Base-by-base conservation (phyloP, 768 basidiomycete species). In the Termitomyces sp. region DNA sequence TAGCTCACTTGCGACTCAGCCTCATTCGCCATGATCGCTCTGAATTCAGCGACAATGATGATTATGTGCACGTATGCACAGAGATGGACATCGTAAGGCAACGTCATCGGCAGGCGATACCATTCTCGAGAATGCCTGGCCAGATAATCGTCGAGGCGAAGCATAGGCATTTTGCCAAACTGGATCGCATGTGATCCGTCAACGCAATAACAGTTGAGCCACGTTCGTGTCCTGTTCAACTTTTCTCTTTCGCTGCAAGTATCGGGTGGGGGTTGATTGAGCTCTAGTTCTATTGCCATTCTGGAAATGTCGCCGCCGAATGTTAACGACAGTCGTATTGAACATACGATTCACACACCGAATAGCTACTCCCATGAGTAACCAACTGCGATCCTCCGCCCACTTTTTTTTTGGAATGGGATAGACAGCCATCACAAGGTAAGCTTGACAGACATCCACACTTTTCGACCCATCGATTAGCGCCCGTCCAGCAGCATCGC, bases 371-470 rank as follows among this genome's bases (percentile, higher is more conserved):
- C 87, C 87, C 66, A 87, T 83, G 50, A 85, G 76, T 59, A 89
- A 72, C 83, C 86, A 89, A 59, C 85, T 85, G 30, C 84, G 74
- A 65, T 88, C 87, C 63, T 90, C 87, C 46, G 81, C 80, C 78
- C 83, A 89, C 54, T 78, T 80, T 57, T 80, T 80, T 58, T 81
- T 80, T 0, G 85, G 84, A 8, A 79, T 71, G 19, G 82, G 79
- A 67, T 87, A 87, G 8, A 82, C 79, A 37, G 82, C 78, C 71
- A 87, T 74, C 31, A 92, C 68, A 17, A 89, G 70, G 64, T 86
- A 91, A 19, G 89, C 89, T 66, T 92, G 90, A 56, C 84, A 86
- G 56, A 86, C 81, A 64, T 92, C 90, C n/a, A 91, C 79, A 57
- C 81, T 84, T 65, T 81, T 81, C 60, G 77, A 75, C 5, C 83